A percentile compares a stretch with the other conserved stretches of the same genome.
These are phyloP conservation scores for Nidula niveotomentosa DNA, from an alignment of 1,284 basidiomycete species.

Conservation along the genomic window DNA sequence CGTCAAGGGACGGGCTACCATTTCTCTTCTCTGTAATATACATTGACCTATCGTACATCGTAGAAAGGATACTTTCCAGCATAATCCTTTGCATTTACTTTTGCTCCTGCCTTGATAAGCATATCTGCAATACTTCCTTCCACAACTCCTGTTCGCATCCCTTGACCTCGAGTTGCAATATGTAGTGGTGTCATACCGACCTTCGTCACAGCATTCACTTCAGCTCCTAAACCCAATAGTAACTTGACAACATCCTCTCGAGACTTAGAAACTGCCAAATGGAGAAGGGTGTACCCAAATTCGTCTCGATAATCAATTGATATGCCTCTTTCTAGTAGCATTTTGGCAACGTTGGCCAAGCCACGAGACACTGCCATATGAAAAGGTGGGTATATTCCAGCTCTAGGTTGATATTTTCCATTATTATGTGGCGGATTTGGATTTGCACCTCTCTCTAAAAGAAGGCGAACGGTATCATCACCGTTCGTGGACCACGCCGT, in stretches of 20 bases:
- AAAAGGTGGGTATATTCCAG: not conserved
- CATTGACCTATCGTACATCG: too few relatives aligned
- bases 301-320: not conserved
- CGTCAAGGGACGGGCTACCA: too few relatives aligned
- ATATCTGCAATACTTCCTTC: not conserved
- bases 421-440: not conserved
- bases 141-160: not conserved
- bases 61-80: not conserved
- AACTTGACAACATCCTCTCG: not conserved
- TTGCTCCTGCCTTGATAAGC: not conserved
- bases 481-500: not conserved
- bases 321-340: not conserved
- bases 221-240: not conserved
- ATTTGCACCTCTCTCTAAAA: not conserved
- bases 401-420: not conserved
- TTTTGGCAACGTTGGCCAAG: not conserved
- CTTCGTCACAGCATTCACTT: not conserved
- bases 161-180: not conserved
- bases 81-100: not conserved
- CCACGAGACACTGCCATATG: not conserved
- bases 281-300: not conserved
- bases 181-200: not conserved
- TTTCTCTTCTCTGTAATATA: too few relatives aligned
- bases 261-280: not conserved
- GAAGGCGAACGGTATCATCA: not conserved